A percentile compares a stretch with the other conserved stretches of the same genome.
These are phyloP conservation scores for Leishmania gerbilli DNA, from an alignment of 208 protist genomes.

Conservation along the genomic window DNA sequence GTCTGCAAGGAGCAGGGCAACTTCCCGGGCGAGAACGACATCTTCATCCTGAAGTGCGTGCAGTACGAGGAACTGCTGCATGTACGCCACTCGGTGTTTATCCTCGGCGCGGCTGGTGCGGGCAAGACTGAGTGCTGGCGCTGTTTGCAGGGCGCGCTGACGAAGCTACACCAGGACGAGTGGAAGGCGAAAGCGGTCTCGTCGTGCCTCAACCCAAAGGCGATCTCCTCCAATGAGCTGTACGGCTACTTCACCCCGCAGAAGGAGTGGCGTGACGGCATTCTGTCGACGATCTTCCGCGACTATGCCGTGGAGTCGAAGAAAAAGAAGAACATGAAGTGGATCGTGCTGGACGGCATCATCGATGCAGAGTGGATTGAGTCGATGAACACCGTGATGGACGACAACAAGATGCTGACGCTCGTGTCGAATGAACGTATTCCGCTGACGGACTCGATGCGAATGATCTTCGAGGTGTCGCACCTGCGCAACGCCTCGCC, in stretches of 20 bases:
- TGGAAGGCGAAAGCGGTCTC: constrained; percentile 93
- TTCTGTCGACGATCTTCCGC: constrained; percentile 96
- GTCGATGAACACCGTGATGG: constrained; percentile 99
- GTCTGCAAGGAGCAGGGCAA: constrained; percentile 91
- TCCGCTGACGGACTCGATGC: constrained; percentile 97
- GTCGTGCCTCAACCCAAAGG: constrained; percentile 97
- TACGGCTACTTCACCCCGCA: constrained; percentile 98
- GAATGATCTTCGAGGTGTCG: constrained; percentile 98
- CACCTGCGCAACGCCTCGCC: constrained; percentile 97
- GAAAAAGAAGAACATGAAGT: constrained; percentile 96
- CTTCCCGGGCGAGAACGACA: constrained; percentile 96
- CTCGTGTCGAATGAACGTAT: constrained; percentile 99
- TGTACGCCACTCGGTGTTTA: constrained; percentile 98
- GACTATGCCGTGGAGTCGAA: constrained; percentile 95
- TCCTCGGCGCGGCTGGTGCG: constrained; percentile 96
- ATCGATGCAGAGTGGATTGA: constrained; percentile 99
- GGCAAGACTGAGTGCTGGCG: constrained; percentile 98
- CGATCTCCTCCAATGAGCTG: constrained; percentile 98
- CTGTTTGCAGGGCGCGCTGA: constrained; percentile 93
- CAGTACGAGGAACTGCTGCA: constrained; percentile 98
- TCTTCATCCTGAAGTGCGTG: constrained; percentile 98
- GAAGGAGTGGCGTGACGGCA: constrained; percentile 97
- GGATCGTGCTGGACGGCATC: constrained; percentile 98
- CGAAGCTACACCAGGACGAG: constrained; percentile 86
- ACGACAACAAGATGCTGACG: constrained; percentile 99